These are phyloP conservation scores for Nakazawaea wyomingensis DNA, from an alignment of 805 yeast genomes.

Conservation along the genomic window DNA sequence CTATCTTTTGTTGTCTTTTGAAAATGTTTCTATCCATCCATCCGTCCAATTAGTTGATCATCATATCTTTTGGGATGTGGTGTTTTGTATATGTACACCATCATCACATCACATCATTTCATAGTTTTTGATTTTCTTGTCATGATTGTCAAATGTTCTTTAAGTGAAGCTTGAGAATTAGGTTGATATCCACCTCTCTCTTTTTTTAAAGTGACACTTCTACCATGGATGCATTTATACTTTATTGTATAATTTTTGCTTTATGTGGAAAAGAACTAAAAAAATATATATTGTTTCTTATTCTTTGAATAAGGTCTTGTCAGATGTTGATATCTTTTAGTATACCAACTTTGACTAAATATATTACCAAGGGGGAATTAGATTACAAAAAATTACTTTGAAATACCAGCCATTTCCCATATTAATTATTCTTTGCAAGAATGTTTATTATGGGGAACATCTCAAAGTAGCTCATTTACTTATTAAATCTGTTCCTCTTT, in stretches of 20 bases:
- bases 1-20: constrained; percentile 5
- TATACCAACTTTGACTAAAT: constrained; percentile 22
- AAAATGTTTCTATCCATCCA: neutral
- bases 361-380: constrained; percentile 30
- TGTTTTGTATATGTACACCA: too few relatives aligned
- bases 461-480: neutral
- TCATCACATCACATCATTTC: neutral
- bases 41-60: too few relatives aligned
- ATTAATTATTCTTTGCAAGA: neutral
- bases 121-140: neutral
- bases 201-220: too few relatives aligned
- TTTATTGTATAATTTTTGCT: too few relatives aligned
- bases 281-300: constrained; percentile 13
- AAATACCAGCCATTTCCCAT: constrained; percentile 8
- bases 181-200: neutral
- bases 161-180: neutral
- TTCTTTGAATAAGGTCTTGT: constrained; percentile 23
- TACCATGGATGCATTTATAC: too few relatives aligned
- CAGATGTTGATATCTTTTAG: constrained; percentile 13
- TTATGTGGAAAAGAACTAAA: too few relatives aligned
- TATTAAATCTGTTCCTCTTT: constrained; percentile 12
- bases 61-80: too few relatives aligned
- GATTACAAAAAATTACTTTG: constrained; percentile 10
- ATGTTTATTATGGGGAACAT: too few relatives aligned
- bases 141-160: neutral